These are phyloP conservation scores for Liquidambar formosana DNA, from an alignment of 164 flowering plant species.

Conservation along the genomic window DNA sequence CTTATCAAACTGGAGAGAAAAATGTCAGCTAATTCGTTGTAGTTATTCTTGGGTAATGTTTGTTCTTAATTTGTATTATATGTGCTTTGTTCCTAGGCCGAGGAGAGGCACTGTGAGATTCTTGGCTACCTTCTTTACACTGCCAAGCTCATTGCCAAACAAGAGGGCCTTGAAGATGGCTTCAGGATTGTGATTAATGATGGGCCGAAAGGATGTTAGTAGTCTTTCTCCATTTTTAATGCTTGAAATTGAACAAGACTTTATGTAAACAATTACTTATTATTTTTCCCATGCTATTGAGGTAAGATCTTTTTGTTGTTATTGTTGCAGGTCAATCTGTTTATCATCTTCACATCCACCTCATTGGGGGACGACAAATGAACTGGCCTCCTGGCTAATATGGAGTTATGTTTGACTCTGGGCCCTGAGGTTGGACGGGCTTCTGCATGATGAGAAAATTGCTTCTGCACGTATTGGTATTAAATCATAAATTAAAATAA, in stretches of 20 bases:
- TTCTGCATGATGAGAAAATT: no score
- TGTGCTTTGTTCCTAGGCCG: constrained; percentile 54
- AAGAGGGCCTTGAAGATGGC: constrained; percentile 94
- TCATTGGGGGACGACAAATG: constrained; percentile 96
- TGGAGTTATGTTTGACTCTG: background rate
- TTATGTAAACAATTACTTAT: background rate
- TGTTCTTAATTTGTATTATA: background rate
- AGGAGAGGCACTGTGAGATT: constrained; percentile 83
- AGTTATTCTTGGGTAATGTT: no score
- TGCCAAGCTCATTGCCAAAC: constrained; percentile 87
- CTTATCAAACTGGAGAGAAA: no score
- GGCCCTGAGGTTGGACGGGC: no score
- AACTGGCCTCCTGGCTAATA: constrained; percentile 97
- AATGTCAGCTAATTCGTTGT: no score
- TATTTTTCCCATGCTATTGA: background rate
- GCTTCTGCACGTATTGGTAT: no score
- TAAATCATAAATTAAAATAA: no score
- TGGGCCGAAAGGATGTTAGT: constrained; percentile 86
- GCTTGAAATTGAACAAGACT: background rate
- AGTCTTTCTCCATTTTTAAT: background rate
- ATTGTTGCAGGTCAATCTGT: constrained; percentile 96
- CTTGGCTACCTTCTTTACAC: constrained; percentile 87
- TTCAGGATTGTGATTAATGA: constrained; percentile 92
- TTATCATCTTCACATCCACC: constrained; percentile 87
- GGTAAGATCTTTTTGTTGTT: background rate